Base-by-base conservation (phyloP, 108 stramenopile genomes). In the Skeletonema potamos region DNA sequence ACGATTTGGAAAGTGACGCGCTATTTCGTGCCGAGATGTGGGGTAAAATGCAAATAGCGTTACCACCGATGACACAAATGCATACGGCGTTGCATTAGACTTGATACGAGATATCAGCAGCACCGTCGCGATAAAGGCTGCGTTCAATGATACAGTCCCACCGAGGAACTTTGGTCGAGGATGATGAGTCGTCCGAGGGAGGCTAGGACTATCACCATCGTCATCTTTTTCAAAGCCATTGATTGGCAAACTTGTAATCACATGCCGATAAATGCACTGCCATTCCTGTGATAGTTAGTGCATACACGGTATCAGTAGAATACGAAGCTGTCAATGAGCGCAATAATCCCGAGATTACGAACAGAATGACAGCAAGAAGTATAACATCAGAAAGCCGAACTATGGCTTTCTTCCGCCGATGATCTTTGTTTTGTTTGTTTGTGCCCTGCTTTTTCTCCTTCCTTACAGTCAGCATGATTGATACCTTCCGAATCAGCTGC, bases 1-100 rank as follows among this genome's bases (percentile, higher is more conserved):
- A 12, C 54, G 27, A 26, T 77, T 72, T 29, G 62, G 76, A 72
- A 73, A 64, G 0, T 30, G 54, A 30, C 76, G 11, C 6, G 79
- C 79, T 46, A 88, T 64, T 24, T 64, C 62, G 64, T 89, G 83
- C 8, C 89, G 72, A 27, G 86, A 65, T 20, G 78, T 81, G 10
- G 89, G 89, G 76, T 90, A 90, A 33, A 89, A 84, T 12, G 85
- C 87, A 74, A 93, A 93, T 11, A 89, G 63, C 18, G 89, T 73
- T 2, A 93, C 82, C 24, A 87, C 73, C 24, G 72, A 66, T 12
- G 66, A 82, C 10, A 89, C 66, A 55, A 90, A 87, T 4, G 82
- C 63, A 56, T 77, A 90, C 0, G 82, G 84, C 2, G 76, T 66
- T 9, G 62, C 39, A 54, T 87, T 81, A 30, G 75, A 74, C 28